A percentile compares a stretch with the other conserved stretches of the same genome.
Evolutionary conservation across 331 rosid genomes (phyloP).

Genomic region (Phaseolus coccineus): DNA sequence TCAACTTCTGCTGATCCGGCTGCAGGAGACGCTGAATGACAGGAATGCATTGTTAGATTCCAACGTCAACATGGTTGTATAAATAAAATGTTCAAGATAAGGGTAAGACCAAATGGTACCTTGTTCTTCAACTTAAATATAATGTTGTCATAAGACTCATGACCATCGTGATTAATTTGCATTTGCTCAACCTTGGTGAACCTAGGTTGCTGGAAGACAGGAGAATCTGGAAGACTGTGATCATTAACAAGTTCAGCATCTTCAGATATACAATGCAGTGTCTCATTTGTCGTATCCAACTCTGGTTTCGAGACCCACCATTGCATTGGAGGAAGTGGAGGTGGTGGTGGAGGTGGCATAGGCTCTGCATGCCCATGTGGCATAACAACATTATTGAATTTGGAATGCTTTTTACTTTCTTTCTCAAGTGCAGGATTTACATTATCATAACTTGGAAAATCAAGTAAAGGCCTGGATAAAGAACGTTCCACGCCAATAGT

Average conservation of each 20-base stretch:
- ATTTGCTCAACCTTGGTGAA: constrained; percentile 46
- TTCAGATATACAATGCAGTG: constrained; percentile 39
- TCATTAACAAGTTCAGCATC: constrained; percentile 40
- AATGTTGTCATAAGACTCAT: constrained; percentile 45
- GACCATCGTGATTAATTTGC: constrained; percentile 45
- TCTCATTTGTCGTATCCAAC: constrained; percentile 56
- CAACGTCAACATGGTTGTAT: constrained; percentile 32
- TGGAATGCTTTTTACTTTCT: constrained; percentile 49
- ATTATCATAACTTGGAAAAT: constrained; percentile 78
- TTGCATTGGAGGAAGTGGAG: constrained; percentile 80
- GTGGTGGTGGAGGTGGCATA: constrained; percentile 62
- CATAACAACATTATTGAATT: constrained; percentile 43
- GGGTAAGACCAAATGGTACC: constrained; percentile 53
- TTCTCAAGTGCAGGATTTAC: constrained; percentile 55
- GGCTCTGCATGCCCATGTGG: constrained; percentile 50
- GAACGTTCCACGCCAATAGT: constrained; percentile 59
- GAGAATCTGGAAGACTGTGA: constrained; percentile 49
- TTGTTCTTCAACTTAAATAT: constrained; percentile 46
- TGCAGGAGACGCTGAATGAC: constrained; percentile 40
- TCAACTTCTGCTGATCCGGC: constrained; percentile 49
- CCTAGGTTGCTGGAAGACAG: constrained; percentile 49
- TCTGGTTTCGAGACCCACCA: constrained; percentile 63
- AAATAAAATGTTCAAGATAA: constrained; percentile 26
- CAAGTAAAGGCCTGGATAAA: constrained; percentile 63
- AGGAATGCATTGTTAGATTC: constrained; percentile 35